A percentile compares a stretch with the other conserved stretches of the same genome.
Evolutionary conservation across 2,329 filamentous ascomycete species (phyloP).

Genomic region (Fusarium subtropicale): DNA sequence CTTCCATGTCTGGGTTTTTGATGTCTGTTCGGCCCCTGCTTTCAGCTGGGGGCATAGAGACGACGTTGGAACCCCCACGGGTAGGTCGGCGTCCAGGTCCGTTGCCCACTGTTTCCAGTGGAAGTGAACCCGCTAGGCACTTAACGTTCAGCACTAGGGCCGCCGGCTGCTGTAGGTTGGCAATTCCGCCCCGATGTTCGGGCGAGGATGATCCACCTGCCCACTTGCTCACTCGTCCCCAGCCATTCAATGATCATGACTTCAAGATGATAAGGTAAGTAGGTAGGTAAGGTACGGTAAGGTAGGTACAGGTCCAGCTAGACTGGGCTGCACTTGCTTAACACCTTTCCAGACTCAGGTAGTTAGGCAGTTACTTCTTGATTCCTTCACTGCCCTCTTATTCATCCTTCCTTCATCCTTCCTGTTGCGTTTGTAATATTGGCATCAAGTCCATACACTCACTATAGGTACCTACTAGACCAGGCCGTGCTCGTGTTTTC

Average conservation of each 20-base stretch:
- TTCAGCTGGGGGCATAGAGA: constrained; percentile 8
- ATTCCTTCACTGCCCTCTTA: constrained; percentile 12
- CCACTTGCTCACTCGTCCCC: constrained; percentile 11
- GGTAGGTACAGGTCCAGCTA: background rate
- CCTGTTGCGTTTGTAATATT: constrained; percentile 11
- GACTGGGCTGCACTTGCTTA: background rate
- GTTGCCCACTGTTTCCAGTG: constrained; percentile 26
- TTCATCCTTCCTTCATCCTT: background rate
- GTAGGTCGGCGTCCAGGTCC: constrained; percentile 5
- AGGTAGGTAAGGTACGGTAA: background rate
- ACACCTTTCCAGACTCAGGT: background rate
- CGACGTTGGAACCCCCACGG: constrained; percentile 8
- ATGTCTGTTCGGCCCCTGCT: constrained; percentile 29
- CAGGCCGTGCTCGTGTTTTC: background rate
- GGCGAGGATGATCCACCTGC: constrained; percentile 20
- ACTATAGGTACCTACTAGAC: background rate
- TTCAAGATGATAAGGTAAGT: constrained; percentile 32
- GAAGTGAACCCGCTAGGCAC: constrained; percentile 6
- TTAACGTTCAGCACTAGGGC: constrained; percentile 12
- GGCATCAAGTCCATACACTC: constrained; percentile 7
- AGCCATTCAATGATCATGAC: constrained; percentile 39
- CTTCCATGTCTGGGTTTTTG: constrained; percentile 6
- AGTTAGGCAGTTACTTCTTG: background rate
- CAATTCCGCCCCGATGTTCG: constrained; percentile 28
- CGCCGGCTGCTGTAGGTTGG: background rate